Evolutionary conservation across 192 early-diverging fungal species (phyloP), one percentile per base, ranked within the genome.

Genomic region (Pilobolus umbonatus): DNA sequence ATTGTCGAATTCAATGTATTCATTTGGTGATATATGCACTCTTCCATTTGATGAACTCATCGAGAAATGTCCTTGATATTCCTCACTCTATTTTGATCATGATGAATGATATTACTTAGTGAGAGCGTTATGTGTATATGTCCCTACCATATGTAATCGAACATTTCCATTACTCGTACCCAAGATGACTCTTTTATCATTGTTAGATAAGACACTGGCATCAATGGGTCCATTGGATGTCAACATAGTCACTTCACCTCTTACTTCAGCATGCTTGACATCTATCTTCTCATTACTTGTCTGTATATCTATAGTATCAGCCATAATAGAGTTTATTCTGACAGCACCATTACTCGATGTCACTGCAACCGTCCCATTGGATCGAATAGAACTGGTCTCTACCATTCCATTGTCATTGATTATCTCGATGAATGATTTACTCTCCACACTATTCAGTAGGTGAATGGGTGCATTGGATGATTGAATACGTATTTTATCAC

Each of bases 121-220:
- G 6, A 26, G 22, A 28, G 7, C 19, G 31, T 28, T 19, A 51
- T 5, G 31, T 30, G 17, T 51, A 30, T 28, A 28, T 26, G 7
- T 12, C 2, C 9, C 11, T 54, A 54, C 52, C 52, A 54, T 34
- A 54, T 54, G 52, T 11, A 54, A 54, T 25, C 12, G 5, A 54
- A 54, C 34, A 36, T 29, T 14, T 14, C 19, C 52, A 2, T 22
- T 38, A 2, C 32, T 36, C 15, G 52, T 54, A 14, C 21, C 21
- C 12, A 34, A 10, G 7, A 54, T 35, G 3, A 54, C 52, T 36
- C 12, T 10, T 12, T 36, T 54, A 6, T 54, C 38, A 10, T 54
- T 54, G 6, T 32, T 22, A 1, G 19, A 31, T 38, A 19, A 15
- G 3, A 54, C 22, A 6, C 8, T 24, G 35, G 31, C 28, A 38